phyloP scores from a whole-genome alignment of 495 filamentous ascomycete species.

The Penicillium nucicola region DNA sequence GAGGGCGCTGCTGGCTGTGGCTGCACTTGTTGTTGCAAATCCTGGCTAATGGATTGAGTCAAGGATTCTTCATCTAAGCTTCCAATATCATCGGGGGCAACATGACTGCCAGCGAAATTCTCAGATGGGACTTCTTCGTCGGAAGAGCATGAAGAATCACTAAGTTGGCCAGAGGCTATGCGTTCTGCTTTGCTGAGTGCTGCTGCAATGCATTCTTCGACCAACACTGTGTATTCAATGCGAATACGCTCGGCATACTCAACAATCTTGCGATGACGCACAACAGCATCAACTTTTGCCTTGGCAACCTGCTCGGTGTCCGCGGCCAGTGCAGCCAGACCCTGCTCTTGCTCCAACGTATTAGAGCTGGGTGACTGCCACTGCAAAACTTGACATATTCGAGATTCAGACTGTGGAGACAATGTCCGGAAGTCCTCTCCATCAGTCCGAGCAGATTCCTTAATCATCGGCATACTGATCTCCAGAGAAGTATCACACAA shows the following conservation, averaged over 20 bases:
- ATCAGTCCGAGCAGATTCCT: conserved; percentile 63
- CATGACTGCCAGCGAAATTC: background rate
- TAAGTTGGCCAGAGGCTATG: conserved; percentile 81
- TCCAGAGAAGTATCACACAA: conserved; percentile 94
- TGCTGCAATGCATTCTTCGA: conserved; percentile 91
- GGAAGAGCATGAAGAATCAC: conserved; percentile 64
- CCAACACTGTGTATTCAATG: conserved; percentile 82
- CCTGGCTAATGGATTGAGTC: background rate
- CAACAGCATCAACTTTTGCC: conserved; percentile 87
- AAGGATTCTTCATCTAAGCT: conserved; percentile 6
- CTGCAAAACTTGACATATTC: conserved; percentile 87
- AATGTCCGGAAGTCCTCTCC: conserved; percentile 77
- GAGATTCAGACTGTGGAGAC: conserved; percentile 91
- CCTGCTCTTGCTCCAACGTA: conserved; percentile 91
- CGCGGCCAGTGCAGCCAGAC: conserved; percentile 77
- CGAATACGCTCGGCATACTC: conserved; percentile 96
- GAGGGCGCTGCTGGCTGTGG: conserved; percentile 17
- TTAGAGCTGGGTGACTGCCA: conserved; percentile 93
- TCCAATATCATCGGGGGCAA: background rate
- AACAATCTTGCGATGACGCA: conserved; percentile 86
- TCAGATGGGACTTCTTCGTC: conserved; percentile 45
- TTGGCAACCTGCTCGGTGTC: conserved; percentile 82
- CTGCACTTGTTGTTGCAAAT: conserved; percentile 5
- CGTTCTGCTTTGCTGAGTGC: conserved; percentile 87
- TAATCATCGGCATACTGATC: conserved; percentile 89